phyloP scores from a whole-genome alignment of 352 stramenopile genomes.

The Globisporangium perplexum region DNA sequence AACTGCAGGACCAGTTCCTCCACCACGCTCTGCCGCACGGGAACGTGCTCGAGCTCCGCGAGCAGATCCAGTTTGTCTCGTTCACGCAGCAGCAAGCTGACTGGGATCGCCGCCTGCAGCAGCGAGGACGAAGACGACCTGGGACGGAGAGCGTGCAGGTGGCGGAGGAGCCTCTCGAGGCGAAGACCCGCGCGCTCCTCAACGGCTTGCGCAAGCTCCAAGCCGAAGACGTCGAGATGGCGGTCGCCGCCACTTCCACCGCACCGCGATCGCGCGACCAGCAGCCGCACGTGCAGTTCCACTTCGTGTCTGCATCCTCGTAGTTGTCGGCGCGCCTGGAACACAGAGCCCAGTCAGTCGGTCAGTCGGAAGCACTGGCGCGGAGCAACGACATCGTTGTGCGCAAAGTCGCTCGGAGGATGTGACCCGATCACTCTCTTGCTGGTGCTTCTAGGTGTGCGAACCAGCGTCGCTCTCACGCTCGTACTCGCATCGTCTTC shows the following conservation, averaged over 20 bases:
- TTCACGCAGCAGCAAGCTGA: constrained; percentile 24
- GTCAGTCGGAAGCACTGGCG: neutral
- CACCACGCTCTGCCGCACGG: constrained; percentile 34
- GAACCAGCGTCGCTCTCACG: neutral
- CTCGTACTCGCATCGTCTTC: neutral
- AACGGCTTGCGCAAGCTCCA: constrained; percentile 33
- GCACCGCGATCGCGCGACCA: neutral
- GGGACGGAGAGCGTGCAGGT: neutral
- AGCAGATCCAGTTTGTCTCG: constrained; percentile 44
- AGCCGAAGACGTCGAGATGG: constrained; percentile 37
- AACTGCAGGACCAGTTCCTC: constrained; percentile 43
- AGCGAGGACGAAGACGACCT: constrained; percentile 12
- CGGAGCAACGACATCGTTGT: neutral
- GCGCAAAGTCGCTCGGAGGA: neutral
- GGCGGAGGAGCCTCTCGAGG: constrained; percentile 8
- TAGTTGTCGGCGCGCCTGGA: constrained; percentile 6
- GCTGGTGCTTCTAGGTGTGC: neutral
- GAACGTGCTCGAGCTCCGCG: constrained; percentile 31
- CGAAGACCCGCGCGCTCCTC: constrained; percentile 32
- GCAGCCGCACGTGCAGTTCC: constrained; percentile 11
- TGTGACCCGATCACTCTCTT: neutral
- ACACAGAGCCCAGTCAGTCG: neutral
- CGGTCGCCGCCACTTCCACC: neutral
- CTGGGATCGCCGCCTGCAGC: constrained; percentile 8
- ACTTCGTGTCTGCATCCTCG: constrained; percentile 19